phyloP scores from a whole-genome alignment of 495 filamentous ascomycete species.

The Stereocaulon alpinum region DNA sequence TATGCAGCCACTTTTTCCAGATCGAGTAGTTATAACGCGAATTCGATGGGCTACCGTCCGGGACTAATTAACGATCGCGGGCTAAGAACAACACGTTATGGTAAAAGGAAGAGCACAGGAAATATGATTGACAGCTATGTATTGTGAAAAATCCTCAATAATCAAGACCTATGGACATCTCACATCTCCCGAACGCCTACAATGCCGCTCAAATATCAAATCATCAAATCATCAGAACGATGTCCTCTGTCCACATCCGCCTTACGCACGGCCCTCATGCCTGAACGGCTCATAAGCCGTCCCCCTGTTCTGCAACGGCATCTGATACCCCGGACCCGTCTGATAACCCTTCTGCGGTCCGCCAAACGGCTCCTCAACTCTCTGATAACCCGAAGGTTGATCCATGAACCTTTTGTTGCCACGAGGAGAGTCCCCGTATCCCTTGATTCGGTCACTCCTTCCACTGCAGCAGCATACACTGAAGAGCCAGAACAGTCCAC shows the following conservation, averaged over 20 bases:
- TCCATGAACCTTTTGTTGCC: slow-evolving; percentile 26
- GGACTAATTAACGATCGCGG: too few relatives aligned
- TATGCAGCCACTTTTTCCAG: too few relatives aligned
- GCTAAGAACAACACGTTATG: too few relatives aligned
- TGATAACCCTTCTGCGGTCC: slow-evolving; percentile 14
- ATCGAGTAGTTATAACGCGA: too few relatives aligned
- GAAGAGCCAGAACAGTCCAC: slow-evolving; percentile 79
- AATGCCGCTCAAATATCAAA: slow-evolving; percentile 7
- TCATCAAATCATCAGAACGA: not conserved
- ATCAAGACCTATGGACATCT: not conserved
- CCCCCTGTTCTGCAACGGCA: slow-evolving; percentile 17
- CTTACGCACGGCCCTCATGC: slow-evolving; percentile 14
- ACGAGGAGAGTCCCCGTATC: slow-evolving; percentile 19
- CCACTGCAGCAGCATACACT: slow-evolving; percentile 82
- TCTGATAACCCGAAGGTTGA: slow-evolving; percentile 32
- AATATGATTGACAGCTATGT: too few relatives aligned
- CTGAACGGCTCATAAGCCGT: slow-evolving; percentile 36
- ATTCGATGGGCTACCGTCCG: too few relatives aligned
- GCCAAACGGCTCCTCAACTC: slow-evolving; percentile 26
- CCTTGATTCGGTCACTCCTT: slow-evolving; percentile 25
- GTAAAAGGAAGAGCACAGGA: too few relatives aligned
- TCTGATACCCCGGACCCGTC: slow-evolving; percentile 13
- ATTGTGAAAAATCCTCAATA: too few relatives aligned
- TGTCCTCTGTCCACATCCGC: not conserved
- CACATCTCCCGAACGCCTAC: not conserved